Conservation (phyloP, 2,329 filamentous ascomycete genomes). For the Cladosporium sp. region DNA sequence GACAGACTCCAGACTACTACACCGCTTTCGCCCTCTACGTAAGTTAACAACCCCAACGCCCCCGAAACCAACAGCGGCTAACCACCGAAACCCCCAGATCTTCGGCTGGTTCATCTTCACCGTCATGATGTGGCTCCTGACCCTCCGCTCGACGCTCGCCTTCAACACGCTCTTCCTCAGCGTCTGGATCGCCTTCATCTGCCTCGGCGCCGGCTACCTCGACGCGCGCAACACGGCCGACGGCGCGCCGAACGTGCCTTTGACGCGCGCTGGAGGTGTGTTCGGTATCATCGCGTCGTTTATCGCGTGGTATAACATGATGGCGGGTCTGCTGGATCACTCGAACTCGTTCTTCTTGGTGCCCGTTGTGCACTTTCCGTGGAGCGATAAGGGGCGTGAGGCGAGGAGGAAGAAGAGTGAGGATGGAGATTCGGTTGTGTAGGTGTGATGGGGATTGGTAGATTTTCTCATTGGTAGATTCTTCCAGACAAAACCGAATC, state of each 20-base stretch:
- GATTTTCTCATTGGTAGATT: too few species aligned
- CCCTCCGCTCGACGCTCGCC: slow-evolving; percentile 68
- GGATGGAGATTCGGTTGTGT: slow-evolving; percentile 1
- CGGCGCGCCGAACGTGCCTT: slow-evolving; percentile 11
- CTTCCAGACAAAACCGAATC: too few species aligned
- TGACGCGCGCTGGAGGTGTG: slow-evolving; percentile 63
- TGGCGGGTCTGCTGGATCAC: slow-evolving; percentile 61
- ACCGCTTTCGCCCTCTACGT: slow-evolving; percentile 69
- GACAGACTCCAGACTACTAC: slow-evolving; percentile 38
- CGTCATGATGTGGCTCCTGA: slow-evolving; percentile 65
- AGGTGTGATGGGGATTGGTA: neutral
- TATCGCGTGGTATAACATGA: slow-evolving; percentile 55
- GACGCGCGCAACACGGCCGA: slow-evolving; percentile 36
- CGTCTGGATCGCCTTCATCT: slow-evolving; percentile 47
- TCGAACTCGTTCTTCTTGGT: slow-evolving; percentile 27
- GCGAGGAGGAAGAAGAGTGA: slow-evolving; percentile 5
- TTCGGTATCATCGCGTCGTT: slow-evolving; percentile 80
- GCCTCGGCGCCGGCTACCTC: slow-evolving; percentile 5
- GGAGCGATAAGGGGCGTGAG: slow-evolving; percentile 27
- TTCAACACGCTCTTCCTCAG: slow-evolving; percentile 74
- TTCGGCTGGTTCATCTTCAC: slow-evolving; percentile 80
- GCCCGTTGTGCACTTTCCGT: slow-evolving; percentile 32
- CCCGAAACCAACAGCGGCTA: neutral
- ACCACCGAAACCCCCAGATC: neutral
- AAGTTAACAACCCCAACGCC: slow-evolving; percentile 28